Evolutionary conservation across 352 stramenopile species (phyloP).

Genomic region (Halophytophthora batemanensis): DNA sequence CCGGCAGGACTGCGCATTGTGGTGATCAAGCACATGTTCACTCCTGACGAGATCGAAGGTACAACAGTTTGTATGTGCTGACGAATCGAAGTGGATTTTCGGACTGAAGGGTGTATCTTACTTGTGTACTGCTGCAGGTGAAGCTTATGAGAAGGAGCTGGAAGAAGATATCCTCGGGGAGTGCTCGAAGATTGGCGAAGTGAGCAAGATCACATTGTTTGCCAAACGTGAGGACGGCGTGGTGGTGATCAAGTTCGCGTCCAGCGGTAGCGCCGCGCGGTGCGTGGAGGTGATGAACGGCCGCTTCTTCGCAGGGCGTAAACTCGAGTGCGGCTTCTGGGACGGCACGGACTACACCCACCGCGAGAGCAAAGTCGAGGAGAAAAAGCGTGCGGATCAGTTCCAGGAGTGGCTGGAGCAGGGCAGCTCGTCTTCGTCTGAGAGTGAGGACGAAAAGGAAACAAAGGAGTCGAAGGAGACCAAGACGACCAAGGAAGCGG

Average conservation of each 20-base stretch:
- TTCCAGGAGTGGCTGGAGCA: slow-evolving; percentile 95
- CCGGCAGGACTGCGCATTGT: slow-evolving; percentile 93
- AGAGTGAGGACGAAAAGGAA: slow-evolving; percentile 41
- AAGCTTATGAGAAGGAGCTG: slow-evolving; percentile 67
- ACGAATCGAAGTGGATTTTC: not conserved
- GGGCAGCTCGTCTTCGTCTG: slow-evolving; percentile 54
- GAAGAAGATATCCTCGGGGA: slow-evolving; percentile 77
- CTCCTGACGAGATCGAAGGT: slow-evolving; percentile 82
- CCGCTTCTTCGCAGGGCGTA: slow-evolving; percentile 83
- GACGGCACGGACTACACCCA: slow-evolving; percentile 95
- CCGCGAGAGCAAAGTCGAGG: slow-evolving; percentile 65
- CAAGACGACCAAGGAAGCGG: not conserved
- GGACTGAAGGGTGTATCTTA: not conserved
- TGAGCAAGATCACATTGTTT: slow-evolving; percentile 94
- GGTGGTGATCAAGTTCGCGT: slow-evolving; percentile 93
- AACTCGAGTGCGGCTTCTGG: slow-evolving; percentile 92
- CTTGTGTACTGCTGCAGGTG: slow-evolving; percentile 28
- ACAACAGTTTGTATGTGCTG: not conserved
- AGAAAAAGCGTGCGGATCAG: slow-evolving; percentile 87
- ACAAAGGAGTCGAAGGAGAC: slow-evolving; percentile 15
- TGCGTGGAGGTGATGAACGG: slow-evolving; percentile 90
- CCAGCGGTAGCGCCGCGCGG: slow-evolving; percentile 77
- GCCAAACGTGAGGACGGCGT: slow-evolving; percentile 90
- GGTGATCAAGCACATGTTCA: slow-evolving; percentile 96
- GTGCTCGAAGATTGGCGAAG: slow-evolving; percentile 85